Base-by-base conservation (phyloP, 768 basidiomycete genomes). In the Hygrocybe punicea region DNA sequence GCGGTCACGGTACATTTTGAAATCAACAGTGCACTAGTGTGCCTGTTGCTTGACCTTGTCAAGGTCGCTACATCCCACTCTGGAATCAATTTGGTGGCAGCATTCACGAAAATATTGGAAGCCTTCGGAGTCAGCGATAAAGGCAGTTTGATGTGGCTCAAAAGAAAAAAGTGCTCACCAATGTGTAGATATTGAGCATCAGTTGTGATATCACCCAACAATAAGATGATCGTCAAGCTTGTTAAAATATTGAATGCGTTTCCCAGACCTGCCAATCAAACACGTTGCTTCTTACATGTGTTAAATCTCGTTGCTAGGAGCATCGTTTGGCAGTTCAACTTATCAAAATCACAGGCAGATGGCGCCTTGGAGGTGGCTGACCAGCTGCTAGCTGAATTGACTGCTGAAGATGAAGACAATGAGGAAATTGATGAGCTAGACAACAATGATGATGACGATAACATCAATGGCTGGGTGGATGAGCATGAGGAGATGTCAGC, bases 271-370 rank as follows among this genome's bases (percentile, higher is more conserved):
- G 57, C 54, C 0, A 72, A 64, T 21, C 71, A 62, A 1, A 67
- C 65, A 0, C 48, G 64, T 0, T 81, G 78, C 57, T 78, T 81
- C 51, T 54, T 61, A 0, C 78, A 80, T 46, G 62, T 74, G 3
- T 17, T 78, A 17, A 76, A 73, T 39, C 60, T 80, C 0, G 62
- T 73, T 1, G 74, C 71, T 0, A 74, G 76, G 47, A 62, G 59
- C 0, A 19, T 76, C 0, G 34, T 78, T 0, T 1, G 51, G 0
- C 61, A 66, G 50, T 79, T 78, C 62, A 73, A 78, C 25, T 44
- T 70, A 19, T 47, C 58, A 47, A 55, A 45, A 10, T 19, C 19
- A 4, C 36, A 55, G 35, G 42, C 23, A 11, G 45, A 21, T 6
- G 46, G 29, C 17, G 34, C 14, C 2, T 16, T 48, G 24, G n/a